These are phyloP conservation scores for Ceratocystis lukuohia DNA, from an alignment of 2,329 filamentous ascomycete genomes.

Conservation along the genomic window DNA sequence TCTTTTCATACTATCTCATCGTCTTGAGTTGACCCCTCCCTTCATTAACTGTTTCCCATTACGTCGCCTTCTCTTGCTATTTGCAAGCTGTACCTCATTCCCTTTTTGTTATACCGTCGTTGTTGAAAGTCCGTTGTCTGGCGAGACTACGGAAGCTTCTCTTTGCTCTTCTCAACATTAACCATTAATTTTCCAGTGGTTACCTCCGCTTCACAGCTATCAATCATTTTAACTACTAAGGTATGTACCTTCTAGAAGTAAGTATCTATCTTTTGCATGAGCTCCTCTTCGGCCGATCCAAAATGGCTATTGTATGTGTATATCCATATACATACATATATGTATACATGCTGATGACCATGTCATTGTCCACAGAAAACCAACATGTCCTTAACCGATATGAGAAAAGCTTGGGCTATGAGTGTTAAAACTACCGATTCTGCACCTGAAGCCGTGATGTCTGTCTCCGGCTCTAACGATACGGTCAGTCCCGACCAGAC, in stretches of 20 bases:
- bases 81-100: background rate
- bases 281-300: background rate
- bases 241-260: background rate
- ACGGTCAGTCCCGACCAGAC: background rate
- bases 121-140: background rate
- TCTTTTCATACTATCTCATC: background rate
- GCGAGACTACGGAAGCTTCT: background rate
- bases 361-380: background rate
- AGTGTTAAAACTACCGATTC: background rate
- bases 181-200: background rate
- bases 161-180: background rate
- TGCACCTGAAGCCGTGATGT: conserved; percentile 1
- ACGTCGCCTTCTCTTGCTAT: background rate
- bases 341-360: background rate
- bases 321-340: background rate
- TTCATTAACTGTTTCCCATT: background rate
- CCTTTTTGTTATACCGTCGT: background rate
- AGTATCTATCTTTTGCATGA: background rate
- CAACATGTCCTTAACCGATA: background rate
- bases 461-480: background rate
- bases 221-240: background rate
- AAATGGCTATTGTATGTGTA: background rate
- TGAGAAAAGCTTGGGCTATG: background rate
- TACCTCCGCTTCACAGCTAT: background rate
- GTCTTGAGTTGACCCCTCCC: background rate